phyloP scores from a whole-genome alignment of 768 basidiomycete genomes.

The Podaxis sp. region DNA sequence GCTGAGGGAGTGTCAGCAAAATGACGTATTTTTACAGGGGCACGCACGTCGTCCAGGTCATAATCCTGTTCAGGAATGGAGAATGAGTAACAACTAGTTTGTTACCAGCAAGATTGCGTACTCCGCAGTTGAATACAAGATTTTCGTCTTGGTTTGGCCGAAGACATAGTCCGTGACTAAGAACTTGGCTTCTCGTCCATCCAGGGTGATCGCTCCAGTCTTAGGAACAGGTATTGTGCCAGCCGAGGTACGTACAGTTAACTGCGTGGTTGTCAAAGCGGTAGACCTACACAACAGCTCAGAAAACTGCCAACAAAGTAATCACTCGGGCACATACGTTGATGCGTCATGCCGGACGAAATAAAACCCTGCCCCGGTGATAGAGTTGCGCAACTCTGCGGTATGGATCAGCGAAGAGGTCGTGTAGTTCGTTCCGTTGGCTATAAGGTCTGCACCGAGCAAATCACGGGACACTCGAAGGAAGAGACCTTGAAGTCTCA shows the following conservation, averaged over 20 bases:
- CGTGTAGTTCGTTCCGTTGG: constrained; percentile 51
- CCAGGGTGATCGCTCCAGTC: constrained; percentile 52
- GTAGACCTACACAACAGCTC: constrained; percentile 34
- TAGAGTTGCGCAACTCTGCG: constrained; percentile 45
- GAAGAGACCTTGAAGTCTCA: constrained; percentile 56
- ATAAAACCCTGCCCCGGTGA: constrained; percentile 48
- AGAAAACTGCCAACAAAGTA: neutral
- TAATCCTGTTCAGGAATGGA: constrained; percentile 33
- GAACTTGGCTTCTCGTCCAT: constrained; percentile 73
- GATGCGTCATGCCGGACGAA: constrained; percentile 46
- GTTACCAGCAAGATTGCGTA: constrained; percentile 33
- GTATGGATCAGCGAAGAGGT: constrained; percentile 43
- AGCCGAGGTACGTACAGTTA: constrained; percentile 43
- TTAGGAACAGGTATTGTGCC: constrained; percentile 40
- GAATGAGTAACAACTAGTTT: neutral
- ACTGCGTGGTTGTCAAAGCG: constrained; percentile 39
- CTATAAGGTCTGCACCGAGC: constrained; percentile 41
- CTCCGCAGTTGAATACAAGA: constrained; percentile 73
- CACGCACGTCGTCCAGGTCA: constrained; percentile 55
- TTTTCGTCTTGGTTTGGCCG: constrained; percentile 48
- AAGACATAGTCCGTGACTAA: constrained; percentile 73
- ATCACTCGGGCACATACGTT: constrained; percentile 27
- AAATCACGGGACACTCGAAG: constrained; percentile 52
- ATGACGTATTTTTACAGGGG: neutral
- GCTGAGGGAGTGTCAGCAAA: constrained; percentile 53